These are phyloP conservation scores for Debaryomyces castellii DNA, from an alignment of 805 yeast species.

Conservation along the genomic window DNA sequence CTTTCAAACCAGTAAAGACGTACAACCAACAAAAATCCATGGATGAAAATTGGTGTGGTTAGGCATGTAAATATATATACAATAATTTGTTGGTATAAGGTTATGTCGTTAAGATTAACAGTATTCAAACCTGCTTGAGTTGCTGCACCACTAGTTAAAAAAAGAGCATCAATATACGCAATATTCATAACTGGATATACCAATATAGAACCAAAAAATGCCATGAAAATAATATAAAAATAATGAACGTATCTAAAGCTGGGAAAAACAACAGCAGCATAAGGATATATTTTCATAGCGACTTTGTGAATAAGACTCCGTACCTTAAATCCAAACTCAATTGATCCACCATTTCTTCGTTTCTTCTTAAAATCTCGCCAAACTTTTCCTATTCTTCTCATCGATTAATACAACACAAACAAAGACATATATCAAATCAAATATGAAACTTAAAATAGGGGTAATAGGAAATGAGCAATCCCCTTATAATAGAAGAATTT, in stretches of 20 bases:
- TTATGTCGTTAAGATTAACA: constrained; percentile 60
- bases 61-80: constrained; percentile 62
- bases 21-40: constrained; percentile 71
- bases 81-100: constrained; percentile 76
- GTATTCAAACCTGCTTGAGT: constrained; percentile 95
- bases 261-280: constrained; percentile 43
- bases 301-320: constrained; percentile 36
- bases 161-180: constrained; percentile 74
- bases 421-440: neutral
- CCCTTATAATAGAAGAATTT: neutral
- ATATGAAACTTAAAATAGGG: neutral
- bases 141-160: constrained; percentile 70
- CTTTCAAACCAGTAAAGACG: constrained; percentile 89
- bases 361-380: constrained; percentile 2
- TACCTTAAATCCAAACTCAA: constrained; percentile 17
- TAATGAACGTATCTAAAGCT: constrained; percentile 68
- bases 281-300: constrained; percentile 41
- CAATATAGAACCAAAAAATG: constrained; percentile 69
- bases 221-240: constrained; percentile 60
- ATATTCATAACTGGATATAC: constrained; percentile 72
- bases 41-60: constrained; percentile 87
- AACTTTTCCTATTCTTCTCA: constrained; percentile 1
- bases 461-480: neutral
- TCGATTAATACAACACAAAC: neutral
- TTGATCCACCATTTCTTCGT: constrained; percentile 6